Evolutionary conservation across 768 basidiomycete species (phyloP), one percentile per base, ranked within the genome.

Genomic region (Agrocybe chaxingu): DNA sequence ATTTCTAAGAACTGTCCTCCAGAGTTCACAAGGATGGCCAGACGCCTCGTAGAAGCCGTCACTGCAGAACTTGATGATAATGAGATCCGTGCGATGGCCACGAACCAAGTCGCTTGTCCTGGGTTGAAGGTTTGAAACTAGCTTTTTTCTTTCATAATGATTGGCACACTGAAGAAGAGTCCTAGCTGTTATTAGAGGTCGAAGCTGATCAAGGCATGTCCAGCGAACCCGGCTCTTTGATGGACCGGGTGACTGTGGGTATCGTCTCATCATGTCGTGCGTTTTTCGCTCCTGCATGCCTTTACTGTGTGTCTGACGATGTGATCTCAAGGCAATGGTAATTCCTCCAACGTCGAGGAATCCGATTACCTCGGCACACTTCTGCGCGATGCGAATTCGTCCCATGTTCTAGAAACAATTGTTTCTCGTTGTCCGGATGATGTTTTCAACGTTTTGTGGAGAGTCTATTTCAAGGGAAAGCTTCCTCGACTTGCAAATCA

Each of bases 331-430:
- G 82, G 69, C 31, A 60, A 73, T 3, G 62, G 76, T 48, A 53
- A 74, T 1, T 51, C 60, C 3, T 54, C 57, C 10, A 59, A 61
- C 1, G 64, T 76, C 5, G 80, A 84, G 53, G 70, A 79, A 8
- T 87, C 87, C 0, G 89, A 93, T 62, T 98, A 87, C 66, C 71
- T 97, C 45, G 79, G 80, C 8, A 89, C 89, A 1, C 77, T 97
- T 9, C 76, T 97, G 12, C 81, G 91, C 43, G 92, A 95, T 60
- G 80, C 85, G 2, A 92, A 91, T 2, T 88, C 94, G 0, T 96
- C 95, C 0, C 92, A 95, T 61, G 75, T 96, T 2, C 76, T 94
- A n/a, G 94, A 98, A 65, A 82, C 84, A 1, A 72, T 96, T 31
- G 79, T 94, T 18, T 66, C 70, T 4, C 77, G 79, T 44, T 79